These are phyloP conservation scores for Talaromyces stipitatus DNA, from an alignment of 495 filamentous ascomycete genomes.

Conservation along the genomic window DNA sequence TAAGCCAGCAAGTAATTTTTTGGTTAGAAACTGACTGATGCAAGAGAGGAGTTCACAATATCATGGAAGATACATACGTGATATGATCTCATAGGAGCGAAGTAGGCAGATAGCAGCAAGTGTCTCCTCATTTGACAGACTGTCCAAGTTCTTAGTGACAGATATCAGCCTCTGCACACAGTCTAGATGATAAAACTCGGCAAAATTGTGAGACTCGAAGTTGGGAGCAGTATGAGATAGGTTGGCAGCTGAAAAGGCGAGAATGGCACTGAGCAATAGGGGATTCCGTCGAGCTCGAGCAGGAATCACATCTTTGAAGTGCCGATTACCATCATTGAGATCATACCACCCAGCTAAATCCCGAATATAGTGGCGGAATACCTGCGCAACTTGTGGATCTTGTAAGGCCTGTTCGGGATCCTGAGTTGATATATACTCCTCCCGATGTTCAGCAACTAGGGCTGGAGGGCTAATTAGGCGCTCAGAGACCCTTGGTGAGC, in stretches of 20 bases:
- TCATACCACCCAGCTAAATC: slow-evolving; percentile 30
- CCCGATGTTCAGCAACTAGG: background rate
- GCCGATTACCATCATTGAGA: slow-evolving; percentile 20
- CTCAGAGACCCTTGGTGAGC: background rate
- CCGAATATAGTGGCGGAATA: slow-evolving; percentile 24
- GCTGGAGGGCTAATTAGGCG: background rate
- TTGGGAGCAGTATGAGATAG: slow-evolving; percentile 7
- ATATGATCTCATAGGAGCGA: slow-evolving; percentile 31
- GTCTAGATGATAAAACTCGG: slow-evolving; percentile 18
- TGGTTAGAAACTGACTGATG: background rate
- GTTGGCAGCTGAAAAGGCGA: slow-evolving; percentile 25
- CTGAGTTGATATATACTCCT: slow-evolving; percentile 10
- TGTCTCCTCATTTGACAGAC: slow-evolving; percentile 16
- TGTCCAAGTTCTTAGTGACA: slow-evolving; percentile 9
- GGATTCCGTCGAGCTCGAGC: slow-evolving; percentile 18
- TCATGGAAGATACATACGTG: slow-evolving; percentile 8
- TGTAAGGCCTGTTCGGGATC: slow-evolving; percentile 15
- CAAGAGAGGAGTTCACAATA: background rate
- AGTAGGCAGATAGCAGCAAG: slow-evolving; percentile 30
- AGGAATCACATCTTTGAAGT: slow-evolving; percentile 22
- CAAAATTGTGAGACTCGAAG: slow-evolving; percentile 5
- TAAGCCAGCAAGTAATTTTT: background rate
- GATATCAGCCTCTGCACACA: slow-evolving; percentile 11
- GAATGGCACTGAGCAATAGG: slow-evolving; percentile 26
- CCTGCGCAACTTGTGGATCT: slow-evolving; percentile 11